phyloP scores from a whole-genome alignment of 2,329 filamentous ascomycete genomes.

The Aspergillus alliaceus region DNA sequence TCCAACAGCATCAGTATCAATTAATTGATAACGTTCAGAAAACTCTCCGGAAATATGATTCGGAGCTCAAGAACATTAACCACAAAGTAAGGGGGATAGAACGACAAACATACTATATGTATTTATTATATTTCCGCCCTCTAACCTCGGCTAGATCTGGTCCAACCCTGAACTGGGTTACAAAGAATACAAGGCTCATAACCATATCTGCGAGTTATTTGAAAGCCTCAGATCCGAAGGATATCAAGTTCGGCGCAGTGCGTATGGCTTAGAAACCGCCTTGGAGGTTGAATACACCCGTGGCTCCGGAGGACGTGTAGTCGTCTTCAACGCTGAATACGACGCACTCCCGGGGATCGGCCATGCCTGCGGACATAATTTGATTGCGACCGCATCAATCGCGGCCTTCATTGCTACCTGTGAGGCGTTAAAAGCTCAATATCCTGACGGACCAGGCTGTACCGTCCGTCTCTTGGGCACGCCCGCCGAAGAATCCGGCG shows the following conservation, averaged over 20 bases:
- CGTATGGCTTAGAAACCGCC: slow-evolving; percentile 51
- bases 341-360: slow-evolving; percentile 38
- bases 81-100: slow-evolving; percentile 16
- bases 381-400: slow-evolving; percentile 34
- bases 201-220: slow-evolving; percentile 45
- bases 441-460: slow-evolving; percentile 17
- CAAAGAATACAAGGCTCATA: slow-evolving; percentile 53
- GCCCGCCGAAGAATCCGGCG: slow-evolving; percentile 35
- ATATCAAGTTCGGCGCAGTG: slow-evolving; percentile 45
- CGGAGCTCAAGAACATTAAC: slow-evolving; percentile 22
- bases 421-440: slow-evolving; percentile 26
- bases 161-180: slow-evolving; percentile 53
- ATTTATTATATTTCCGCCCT: neutral
- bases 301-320: slow-evolving; percentile 24
- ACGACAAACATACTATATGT: too few species aligned
- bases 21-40: slow-evolving; percentile 25
- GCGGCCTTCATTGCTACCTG: slow-evolving; percentile 36
- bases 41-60: slow-evolving; percentile 23
- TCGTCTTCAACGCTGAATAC: slow-evolving; percentile 41
- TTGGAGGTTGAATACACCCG: slow-evolving; percentile 45
- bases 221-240: slow-evolving; percentile 34
- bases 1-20: slow-evolving; percentile 22
- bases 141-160: slow-evolving; percentile 31
- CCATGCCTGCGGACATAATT: slow-evolving; percentile 38
- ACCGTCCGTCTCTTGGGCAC: slow-evolving; percentile 37